These are phyloP conservation scores for Ilex asprella DNA, from an alignment of 257 asterid species.

Conservation along the genomic window DNA sequence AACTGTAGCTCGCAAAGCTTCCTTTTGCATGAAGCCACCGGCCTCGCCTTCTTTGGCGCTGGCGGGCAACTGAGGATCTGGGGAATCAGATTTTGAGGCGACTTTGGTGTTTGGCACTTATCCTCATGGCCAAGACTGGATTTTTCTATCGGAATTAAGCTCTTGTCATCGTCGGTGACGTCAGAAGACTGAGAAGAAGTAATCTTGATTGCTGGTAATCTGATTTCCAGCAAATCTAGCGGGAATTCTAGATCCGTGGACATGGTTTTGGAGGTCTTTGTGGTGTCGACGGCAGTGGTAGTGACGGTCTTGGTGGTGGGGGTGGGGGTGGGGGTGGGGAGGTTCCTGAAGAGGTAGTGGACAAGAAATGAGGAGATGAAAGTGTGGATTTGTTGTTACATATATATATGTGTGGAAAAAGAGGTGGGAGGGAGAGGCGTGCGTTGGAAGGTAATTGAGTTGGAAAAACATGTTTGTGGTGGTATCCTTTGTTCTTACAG, in stretches of 20 bases:
- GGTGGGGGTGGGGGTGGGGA: background rate
- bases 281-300: too few species aligned
- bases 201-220: constrained; percentile 27
- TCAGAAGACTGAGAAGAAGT: constrained; percentile 1
- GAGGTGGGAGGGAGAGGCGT: constrained; percentile 21
- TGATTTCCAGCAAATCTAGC: constrained; percentile 8
- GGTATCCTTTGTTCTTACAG: background rate
- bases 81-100: constrained; percentile 44
- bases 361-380: background rate
- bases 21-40: constrained; percentile 42
- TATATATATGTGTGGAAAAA: background rate
- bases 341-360: constrained; percentile 15
- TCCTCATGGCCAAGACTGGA: constrained; percentile 8
- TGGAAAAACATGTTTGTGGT: constrained; percentile 8
- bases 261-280: constrained; percentile 18
- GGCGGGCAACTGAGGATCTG: constrained; percentile 43
- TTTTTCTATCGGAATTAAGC: background rate
- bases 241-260: constrained; percentile 41
- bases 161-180: background rate
- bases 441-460: constrained; percentile 41
- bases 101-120: constrained; percentile 39
- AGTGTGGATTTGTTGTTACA: background rate
- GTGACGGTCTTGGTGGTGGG: too few species aligned
- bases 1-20: constrained; percentile 28
- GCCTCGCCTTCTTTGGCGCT: constrained; percentile 47